These are phyloP conservation scores for Haematococcus lacustris DNA, from an alignment of 139 green algal species.

Conservation along the genomic window DNA sequence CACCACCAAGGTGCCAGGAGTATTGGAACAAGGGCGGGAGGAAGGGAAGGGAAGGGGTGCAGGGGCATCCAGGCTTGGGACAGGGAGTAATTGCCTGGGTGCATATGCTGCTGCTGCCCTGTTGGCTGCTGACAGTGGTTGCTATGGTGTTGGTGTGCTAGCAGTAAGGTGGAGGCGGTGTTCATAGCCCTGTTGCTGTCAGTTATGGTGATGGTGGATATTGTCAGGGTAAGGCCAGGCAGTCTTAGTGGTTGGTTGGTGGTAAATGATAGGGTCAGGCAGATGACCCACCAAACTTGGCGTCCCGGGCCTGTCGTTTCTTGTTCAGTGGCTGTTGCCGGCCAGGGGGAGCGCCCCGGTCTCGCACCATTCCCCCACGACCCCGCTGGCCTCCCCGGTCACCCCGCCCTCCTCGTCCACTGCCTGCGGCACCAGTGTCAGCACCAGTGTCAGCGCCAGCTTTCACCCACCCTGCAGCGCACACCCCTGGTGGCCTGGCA, in stretches of 20 bases:
- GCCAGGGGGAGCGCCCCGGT: constrained; percentile 7
- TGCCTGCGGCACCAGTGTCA: too few relatives aligned
- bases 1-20: neutral
- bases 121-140: neutral
- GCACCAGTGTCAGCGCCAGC: too few relatives aligned
- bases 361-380: constrained; percentile 12
- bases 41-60: neutral
- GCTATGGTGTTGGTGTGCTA: neutral
- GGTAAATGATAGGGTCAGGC: neutral
- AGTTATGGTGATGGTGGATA: too few relatives aligned
- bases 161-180: neutral
- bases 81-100: neutral
- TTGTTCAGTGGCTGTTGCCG: constrained; percentile 26
- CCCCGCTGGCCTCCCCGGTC: neutral
- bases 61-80: neutral
- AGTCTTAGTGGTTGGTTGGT: neutral
- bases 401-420: constrained; percentile 11
- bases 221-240: neutral
- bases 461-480: too few relatives aligned
- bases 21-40: too few relatives aligned
- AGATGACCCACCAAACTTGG: constrained; percentile 58
- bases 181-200: too few relatives aligned
- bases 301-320: constrained; percentile 48
- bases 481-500: too few relatives aligned
- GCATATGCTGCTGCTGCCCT: neutral